Evolutionary conservation across 1,284 basidiomycete species (phyloP).

Genomic region (Sphagnurus paluster): DNA sequence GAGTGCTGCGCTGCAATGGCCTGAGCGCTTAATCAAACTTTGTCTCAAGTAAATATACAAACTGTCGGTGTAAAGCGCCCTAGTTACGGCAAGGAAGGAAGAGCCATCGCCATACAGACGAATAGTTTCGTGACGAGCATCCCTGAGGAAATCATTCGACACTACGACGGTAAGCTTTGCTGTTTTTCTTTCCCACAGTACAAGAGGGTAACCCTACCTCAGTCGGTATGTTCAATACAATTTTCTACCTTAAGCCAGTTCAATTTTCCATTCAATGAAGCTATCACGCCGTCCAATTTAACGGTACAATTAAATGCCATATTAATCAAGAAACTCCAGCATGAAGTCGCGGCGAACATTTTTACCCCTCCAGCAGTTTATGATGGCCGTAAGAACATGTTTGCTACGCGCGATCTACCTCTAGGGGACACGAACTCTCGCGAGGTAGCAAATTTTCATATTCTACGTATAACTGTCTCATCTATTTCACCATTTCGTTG

Average conservation of each 20-base stretch:
- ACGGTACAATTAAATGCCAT: constrained; percentile 62
- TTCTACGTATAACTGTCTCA: too few species aligned
- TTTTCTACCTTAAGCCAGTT: too few species aligned
- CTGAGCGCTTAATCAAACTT: constrained; percentile 8
- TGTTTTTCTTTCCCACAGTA: too few species aligned
- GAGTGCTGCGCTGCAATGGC: constrained; percentile 17
- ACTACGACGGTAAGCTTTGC: constrained; percentile 79
- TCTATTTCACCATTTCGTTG: too few species aligned
- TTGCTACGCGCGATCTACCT: constrained; percentile 49
- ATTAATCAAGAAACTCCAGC: constrained; percentile 59
- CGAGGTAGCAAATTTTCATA: constrained; percentile 44
- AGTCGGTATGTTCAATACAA: too few species aligned
- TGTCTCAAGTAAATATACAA: constrained; percentile 40
- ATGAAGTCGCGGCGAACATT: constrained; percentile 45
- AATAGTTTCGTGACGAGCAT: constrained; percentile 62
- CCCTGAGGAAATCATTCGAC: constrained; percentile 57
- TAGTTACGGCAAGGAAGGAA: constrained; percentile 57
- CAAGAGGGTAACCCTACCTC: too few species aligned
- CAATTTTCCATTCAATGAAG: too few species aligned
- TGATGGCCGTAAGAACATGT: constrained; percentile 76
- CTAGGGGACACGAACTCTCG: constrained; percentile 46
- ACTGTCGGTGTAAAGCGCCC: constrained; percentile 66
- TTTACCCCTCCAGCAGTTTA: constrained; percentile 67
- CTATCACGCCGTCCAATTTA: constrained; percentile 54
- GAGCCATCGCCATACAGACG: constrained; percentile 47